These are phyloP conservation scores for Scutellaria galericulata DNA, from an alignment of 257 asterid genomes.

Conservation along the genomic window DNA sequence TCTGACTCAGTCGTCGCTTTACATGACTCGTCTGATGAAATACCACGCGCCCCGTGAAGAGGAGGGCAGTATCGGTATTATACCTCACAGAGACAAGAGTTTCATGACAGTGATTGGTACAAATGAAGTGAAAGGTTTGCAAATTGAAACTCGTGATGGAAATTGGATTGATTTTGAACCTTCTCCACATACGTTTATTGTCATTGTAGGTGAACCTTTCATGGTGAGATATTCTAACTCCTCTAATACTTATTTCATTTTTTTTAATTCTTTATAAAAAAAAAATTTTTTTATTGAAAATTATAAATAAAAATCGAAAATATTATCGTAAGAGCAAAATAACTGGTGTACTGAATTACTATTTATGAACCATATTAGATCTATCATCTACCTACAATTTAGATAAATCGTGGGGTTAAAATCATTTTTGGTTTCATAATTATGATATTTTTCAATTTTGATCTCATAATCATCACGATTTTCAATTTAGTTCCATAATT, in stretches of 20 bases:
- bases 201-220: conserved; percentile 55
- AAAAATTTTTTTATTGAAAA: too few relatives aligned
- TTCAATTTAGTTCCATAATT: too few relatives aligned
- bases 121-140: conserved; percentile 46
- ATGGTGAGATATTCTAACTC: conserved; percentile 36
- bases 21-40: conserved; percentile 44
- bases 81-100: conserved; percentile 54
- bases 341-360: too few relatives aligned
- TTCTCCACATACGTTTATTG: conserved; percentile 36
- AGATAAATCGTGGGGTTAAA: too few relatives aligned
- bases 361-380: too few relatives aligned
- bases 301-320: too few relatives aligned
- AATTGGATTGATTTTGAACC: conserved; percentile 49
- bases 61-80: conserved; percentile 32
- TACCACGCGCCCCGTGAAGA: conserved; percentile 34
- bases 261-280: background rate
- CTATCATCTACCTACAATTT: too few relatives aligned
- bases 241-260: too few relatives aligned
- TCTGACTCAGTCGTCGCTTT: conserved; percentile 33
- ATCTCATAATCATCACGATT: too few relatives aligned
- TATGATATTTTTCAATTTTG: too few relatives aligned
- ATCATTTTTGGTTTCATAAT: too few relatives aligned
- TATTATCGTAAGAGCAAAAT: too few relatives aligned
- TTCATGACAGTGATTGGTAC: conserved; percentile 48
- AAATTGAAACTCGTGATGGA: conserved; percentile 54